phyloP scores from a whole-genome alignment of 257 asterid species.

The Eucommia ulmoides region DNA sequence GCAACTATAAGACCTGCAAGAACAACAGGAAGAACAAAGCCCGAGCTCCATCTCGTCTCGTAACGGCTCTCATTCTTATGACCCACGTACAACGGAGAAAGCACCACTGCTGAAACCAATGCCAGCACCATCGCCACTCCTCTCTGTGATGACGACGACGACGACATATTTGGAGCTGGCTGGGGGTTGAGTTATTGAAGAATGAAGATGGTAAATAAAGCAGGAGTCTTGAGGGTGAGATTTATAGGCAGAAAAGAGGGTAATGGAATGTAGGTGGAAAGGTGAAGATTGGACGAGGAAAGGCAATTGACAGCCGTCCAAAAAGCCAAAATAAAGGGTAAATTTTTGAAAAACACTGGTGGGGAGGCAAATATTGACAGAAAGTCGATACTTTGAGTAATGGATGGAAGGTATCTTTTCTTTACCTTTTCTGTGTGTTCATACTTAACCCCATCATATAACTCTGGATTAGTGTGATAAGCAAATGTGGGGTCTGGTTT shows the following conservation, averaged over 20 bases:
- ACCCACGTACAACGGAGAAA: conserved; percentile 49
- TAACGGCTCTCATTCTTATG: conserved; percentile 21
- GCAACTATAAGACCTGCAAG: neutral
- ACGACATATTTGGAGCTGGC: too few relatives aligned
- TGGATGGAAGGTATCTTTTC: conserved; percentile 28
- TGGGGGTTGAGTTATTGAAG: conserved; percentile 10
- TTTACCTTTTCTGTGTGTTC: conserved; percentile 11
- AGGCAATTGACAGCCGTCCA: conserved; percentile 47
- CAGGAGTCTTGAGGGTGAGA: conserved; percentile 5
- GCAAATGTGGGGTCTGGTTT: too few relatives aligned
- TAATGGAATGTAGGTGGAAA: conserved; percentile 42
- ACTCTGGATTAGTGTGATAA: too few relatives aligned
- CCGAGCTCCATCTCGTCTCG: conserved; percentile 14
- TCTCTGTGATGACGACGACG: conserved; percentile 68
- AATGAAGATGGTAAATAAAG: conserved; percentile 14
- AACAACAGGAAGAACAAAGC: neutral
- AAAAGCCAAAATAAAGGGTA: conserved; percentile 21
- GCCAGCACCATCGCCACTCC: conserved; percentile 59
- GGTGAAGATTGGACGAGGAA: conserved; percentile 21
- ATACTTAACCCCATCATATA: conserved; percentile 7
- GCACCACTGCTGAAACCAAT: conserved; percentile 39
- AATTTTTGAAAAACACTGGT: conserved; percentile 8
- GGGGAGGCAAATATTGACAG: conserved; percentile 7
- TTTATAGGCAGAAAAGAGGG: conserved; percentile 25
- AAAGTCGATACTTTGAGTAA: conserved; percentile 14